These are phyloP conservation scores for Zygoascus tannicola DNA, from an alignment of 805 yeast genomes.

Conservation along the genomic window DNA sequence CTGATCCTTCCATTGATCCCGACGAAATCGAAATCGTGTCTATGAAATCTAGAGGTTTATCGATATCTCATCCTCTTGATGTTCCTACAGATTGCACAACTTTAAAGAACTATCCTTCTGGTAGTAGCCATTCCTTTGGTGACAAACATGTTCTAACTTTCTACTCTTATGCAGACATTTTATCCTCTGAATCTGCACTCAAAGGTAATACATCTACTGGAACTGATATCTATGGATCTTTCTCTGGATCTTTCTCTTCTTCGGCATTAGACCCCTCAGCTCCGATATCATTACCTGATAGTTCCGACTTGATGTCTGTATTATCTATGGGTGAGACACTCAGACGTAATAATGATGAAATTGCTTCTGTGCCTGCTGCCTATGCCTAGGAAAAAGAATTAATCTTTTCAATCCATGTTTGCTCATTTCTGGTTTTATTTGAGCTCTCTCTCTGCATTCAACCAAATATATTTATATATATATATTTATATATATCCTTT, in stretches of 20 bases:
- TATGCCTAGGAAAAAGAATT: no score
- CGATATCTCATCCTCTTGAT: neutral
- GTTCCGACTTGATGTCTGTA: conserved; percentile 9
- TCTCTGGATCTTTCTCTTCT: neutral
- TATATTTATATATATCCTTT: no score
- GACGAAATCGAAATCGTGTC: conserved; percentile 65
- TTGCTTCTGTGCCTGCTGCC: conserved; percentile 2
- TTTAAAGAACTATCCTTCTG: neutral
- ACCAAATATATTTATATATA: no score
- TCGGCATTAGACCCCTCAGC: conserved; percentile 1
- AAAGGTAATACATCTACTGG: conserved; percentile 19
- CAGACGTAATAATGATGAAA: conserved; percentile 16
- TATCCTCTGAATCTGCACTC: conserved; percentile 6
- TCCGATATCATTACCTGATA: conserved; percentile 2
- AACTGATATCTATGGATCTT: conserved; percentile 13
- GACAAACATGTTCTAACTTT: conserved; percentile 33
- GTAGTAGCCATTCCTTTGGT: neutral
- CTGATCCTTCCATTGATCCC: conserved; percentile 48
- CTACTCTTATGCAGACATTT: conserved; percentile 73
- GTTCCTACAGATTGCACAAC: neutral
- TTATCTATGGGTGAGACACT: conserved; percentile 19
- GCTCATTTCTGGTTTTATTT: no score
- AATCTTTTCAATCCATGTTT: no score
- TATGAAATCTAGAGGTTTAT: conserved; percentile 34
- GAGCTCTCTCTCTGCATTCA: no score